Base-by-base conservation (phyloP, 1,284 basidiomycete genomes). In the Cutaneotrichosporon sp. region DNA sequence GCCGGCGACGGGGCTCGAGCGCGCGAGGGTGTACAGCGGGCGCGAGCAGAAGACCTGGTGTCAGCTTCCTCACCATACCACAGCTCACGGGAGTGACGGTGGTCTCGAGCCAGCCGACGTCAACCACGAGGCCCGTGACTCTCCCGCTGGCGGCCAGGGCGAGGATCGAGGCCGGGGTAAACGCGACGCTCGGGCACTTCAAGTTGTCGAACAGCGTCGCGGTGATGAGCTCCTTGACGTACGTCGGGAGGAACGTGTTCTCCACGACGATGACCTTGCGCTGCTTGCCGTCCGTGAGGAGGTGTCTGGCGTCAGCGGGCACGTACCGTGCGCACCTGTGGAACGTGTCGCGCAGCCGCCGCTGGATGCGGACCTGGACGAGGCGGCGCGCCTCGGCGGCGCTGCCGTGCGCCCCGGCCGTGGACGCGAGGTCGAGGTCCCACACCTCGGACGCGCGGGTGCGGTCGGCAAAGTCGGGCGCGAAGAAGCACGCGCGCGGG, bases 231-330 rank as follows among this genome's bases (percentile, higher is more conserved):
- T 95, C 90, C 78, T 97, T 97, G 73, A 97, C 87, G 64, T 88
- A 85, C 2, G 90, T 79, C 0, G 95, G 91, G 13, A 97, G 81
- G 53, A 97, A 81, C 0, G 95, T 91, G 73, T 92, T 90, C 78
- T 98, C 95, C 7, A 95, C 83, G 27, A 99, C 73, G 54, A 98
- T 90, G 60, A 99, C 89, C 77, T 95, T 97, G 54, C 95, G 86
- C 36, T 91, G 88, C 77, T 93, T 95, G 0, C 95, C 90, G 74
- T 98, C 97, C 64, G 91, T 90, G 77, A 97, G 84, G 50, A 99
- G 84, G 60, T 92, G 89, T 71, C 93, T 95, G 72, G 36, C 10
- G 56, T 61, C 34, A 63, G 62, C 51, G 53, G 63, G 67, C 22
- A 59, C 16, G 10, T 22, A 25, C 5, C n/a, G 14, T 3, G 83